Base-by-base conservation (phyloP, 768 basidiomycete genomes). In the Albatrellus ellisii region DNA sequence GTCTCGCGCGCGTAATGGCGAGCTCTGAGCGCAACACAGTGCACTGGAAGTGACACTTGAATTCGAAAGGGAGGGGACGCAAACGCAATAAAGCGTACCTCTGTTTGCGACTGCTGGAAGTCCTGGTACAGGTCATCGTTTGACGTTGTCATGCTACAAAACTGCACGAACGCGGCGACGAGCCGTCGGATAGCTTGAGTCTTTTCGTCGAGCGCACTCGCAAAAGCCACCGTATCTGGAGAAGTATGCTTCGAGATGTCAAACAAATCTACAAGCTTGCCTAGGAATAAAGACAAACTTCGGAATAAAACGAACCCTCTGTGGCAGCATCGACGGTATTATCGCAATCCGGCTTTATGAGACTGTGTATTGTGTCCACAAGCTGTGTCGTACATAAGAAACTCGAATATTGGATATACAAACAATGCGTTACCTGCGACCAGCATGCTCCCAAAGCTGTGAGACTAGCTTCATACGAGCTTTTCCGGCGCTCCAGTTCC, bases 381-480 rank as follows among this genome's bases (percentile, higher is more conserved):
- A 86, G 61, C 82, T 87, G 46, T 18, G 33, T 41, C 34, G 17
- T 36, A 26, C 5, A 28, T 35, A 28, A 5, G 39, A 42, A 36
- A 41, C 41, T 25, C 15, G 27, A 34, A 29, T 40, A 24, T 32
- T 51, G 17, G 6, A 10, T 28, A 17, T 15, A 28, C n/a, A 22
- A 11, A 11, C n/a, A 37, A 10, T 60, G 38, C 7, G 7, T 10
- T 59, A 88, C 82, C 68, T 84, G 79, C 40, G 70, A 66, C 86
- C 87, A 90, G 55, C 80, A 86, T 4, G 80, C 77, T 26, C 79
- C 73, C 52, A 88, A 77, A 24, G 77, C 79, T 41, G 76, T 72
- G 44, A 88, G 55, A 46, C 80, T 75, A 2, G 77, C 76, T 56
- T 87, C 79, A 51, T 75, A 79, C 15, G 70, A 72, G 39, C 61